Base-by-base conservation (phyloP, 1,139 yeast genomes). In the Kluyveromyces marxianus region DNA sequence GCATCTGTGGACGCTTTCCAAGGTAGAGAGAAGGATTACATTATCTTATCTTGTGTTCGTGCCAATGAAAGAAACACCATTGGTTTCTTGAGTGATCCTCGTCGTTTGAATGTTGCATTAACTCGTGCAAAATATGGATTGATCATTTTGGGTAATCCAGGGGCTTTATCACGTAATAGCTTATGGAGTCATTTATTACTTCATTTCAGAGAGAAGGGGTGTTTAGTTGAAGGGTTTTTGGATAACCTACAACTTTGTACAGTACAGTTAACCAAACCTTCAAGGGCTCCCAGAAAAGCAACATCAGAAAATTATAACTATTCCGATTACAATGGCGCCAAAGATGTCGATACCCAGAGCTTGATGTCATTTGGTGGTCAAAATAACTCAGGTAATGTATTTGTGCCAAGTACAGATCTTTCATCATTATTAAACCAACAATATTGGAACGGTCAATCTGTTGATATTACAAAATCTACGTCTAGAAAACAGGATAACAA, bases 1-100 rank as follows among this genome's bases (percentile, higher is more conserved):
- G 88, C 94, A 14, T 83, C 95, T 39, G 96, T 90, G 34, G 97
- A 90, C 68, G 95, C 96, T 1, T 90, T 90, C 74, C 97, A 90
- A 68, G 97, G 97, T 41, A 78, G 97, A 54, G 97, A 90, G 65
- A 90, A 90, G 66, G 96, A 90, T 61, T 88, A 79, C 58, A 87
- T 90, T 50, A 85, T 90, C 45, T 67, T 90, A 48, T 83, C 95
- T 30, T 89, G 97, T 72, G 97, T 89, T 40, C 77, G 97, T 61
- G 92, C 96, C 37, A 89, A 89, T 61, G 94, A 87, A 48, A 77
- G 75, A 44, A 88, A 83, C 56, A 76, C 75, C 7, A 87, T 90
- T 65, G 97, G 97, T 34, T 89, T 90, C 66, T 74, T 90, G 60
- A 78, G 83, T 52, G 97, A 90, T 59, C 92, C 95, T 25, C 75